Evolutionary conservation across 2,329 filamentous ascomycete genomes (phyloP).

Genomic region (Colletotrichum tanaceti): DNA sequence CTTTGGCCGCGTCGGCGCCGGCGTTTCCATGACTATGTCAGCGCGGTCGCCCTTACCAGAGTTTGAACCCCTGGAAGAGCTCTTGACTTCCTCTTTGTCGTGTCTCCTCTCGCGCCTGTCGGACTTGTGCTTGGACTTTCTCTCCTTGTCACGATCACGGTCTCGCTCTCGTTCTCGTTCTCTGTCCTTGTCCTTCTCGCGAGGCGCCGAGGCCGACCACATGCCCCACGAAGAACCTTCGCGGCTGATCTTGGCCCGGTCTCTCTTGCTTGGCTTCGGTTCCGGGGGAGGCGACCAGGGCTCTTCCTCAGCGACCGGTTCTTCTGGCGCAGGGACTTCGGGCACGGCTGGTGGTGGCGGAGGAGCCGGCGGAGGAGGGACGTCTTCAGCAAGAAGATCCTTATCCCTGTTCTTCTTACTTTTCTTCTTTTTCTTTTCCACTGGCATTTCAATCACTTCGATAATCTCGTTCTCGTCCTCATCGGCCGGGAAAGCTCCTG

Average conservation of each 20-base stretch:
- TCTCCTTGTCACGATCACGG: conserved; percentile 43
- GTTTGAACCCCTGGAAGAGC: conserved; percentile 74
- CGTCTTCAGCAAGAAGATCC: conserved; percentile 47
- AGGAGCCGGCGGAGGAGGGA: conserved; percentile 51
- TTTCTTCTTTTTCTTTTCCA: conserved; percentile 59
- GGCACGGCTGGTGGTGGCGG: conserved; percentile 61
- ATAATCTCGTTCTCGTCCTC: conserved; percentile 63
- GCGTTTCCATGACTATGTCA: conserved; percentile 57
- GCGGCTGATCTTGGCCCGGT: conserved; percentile 80
- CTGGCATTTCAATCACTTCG: conserved; percentile 63
- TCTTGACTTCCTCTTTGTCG: conserved; percentile 70
- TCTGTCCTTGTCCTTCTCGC: conserved; percentile 47
- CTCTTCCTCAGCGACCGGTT: conserved; percentile 25
- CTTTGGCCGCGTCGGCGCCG: conserved; percentile 66
- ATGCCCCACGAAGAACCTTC: conserved; percentile 79
- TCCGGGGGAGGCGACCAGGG: conserved; percentile 63
- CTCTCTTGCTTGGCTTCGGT: conserved; percentile 74
- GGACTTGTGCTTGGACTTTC: conserved; percentile 69
- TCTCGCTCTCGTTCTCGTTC: conserved; percentile 54
- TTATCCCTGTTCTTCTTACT: conserved; percentile 55
- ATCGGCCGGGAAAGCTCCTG: conserved; percentile 69
- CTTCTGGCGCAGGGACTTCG: conserved; percentile 53
- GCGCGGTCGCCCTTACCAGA: conserved; percentile 75
- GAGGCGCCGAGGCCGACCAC: conserved; percentile 69
- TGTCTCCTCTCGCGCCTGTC: conserved; percentile 68